Conservation (phyloP, 164 flowering plant genomes). For the Kalanchoe fedtschenkoi region DNA sequence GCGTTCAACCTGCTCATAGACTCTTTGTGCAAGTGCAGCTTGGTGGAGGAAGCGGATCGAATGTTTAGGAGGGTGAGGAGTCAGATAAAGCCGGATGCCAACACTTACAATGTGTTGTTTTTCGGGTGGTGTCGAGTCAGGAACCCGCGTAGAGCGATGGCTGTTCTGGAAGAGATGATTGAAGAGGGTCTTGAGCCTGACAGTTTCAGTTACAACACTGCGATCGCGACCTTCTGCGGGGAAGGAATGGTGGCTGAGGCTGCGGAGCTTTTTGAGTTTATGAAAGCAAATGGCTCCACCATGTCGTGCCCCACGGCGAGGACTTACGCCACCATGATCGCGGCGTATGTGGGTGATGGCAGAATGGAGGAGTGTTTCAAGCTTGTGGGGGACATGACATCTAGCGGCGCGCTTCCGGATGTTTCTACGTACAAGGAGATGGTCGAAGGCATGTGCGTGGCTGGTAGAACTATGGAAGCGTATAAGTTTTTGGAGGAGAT, state of each 20-base stretch:
- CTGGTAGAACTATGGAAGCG: conserved; percentile 64
- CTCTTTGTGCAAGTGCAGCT: conserved; percentile 76
- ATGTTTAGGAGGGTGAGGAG: conserved; percentile 48
- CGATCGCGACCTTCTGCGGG: conserved; percentile 67
- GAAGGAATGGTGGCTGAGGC: conserved; percentile 79
- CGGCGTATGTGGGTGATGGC: conserved; percentile 46
- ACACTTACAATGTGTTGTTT: conserved; percentile 66
- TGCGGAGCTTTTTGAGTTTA: conserved; percentile 55
- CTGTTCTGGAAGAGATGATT: conserved; percentile 70
- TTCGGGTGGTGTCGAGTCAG: conserved; percentile 95
- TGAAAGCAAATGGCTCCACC: conserved; percentile 64
- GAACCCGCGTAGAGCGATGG: conserved; percentile 59
- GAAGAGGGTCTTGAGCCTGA: conserved; percentile 63
- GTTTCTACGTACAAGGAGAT: conserved; percentile 81
- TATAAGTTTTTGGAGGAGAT: conserved; percentile 80
- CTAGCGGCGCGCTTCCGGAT: conserved; percentile 82
- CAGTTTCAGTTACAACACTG: conserved; percentile 74
- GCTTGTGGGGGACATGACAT: conserved; percentile 58
- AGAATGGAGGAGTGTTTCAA: conserved; percentile 63
- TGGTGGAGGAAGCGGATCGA: conserved; percentile 68
- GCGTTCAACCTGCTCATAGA: conserved; percentile 81
- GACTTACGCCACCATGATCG: conserved; percentile 73
- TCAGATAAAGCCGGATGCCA: conserved; percentile 52
- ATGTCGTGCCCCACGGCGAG: conserved; percentile 85
- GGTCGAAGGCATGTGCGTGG: conserved; percentile 78